Base-by-base conservation (phyloP, 495 filamentous ascomycete genomes). In the Schizothecium vesticola region DNA sequence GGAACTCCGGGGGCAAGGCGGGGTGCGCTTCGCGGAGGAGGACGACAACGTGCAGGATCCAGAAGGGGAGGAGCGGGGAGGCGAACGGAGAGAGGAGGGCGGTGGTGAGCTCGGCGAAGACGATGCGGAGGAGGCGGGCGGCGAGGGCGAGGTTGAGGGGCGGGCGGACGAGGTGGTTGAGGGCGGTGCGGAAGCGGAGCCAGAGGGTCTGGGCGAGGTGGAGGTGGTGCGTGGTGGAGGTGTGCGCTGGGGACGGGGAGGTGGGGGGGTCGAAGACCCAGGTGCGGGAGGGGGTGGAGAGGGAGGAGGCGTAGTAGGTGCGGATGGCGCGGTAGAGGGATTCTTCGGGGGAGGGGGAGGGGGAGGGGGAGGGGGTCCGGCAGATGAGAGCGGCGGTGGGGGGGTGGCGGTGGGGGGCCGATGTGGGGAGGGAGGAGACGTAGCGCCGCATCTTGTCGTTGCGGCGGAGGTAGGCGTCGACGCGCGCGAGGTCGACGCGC, bases 91-190 rank as follows among this genome's bases (percentile, higher is more conserved):
- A 31, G 12, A 62, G 58, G 58, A 69, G 22, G 26, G 58, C 61
- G 23, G 31, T 11, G 25, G 68, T 25, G 3, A 69, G 59, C 23
- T 69, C 63, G 68, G 63, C 62, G 43, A 69, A 69, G 58, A 22
- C 61, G 63, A 69, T 66, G 22, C 68, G 68, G 13, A 69, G 59
- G 31, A 69, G 28, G 13, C 61, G 65, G 19, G 66, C 66, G 57
- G 57, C 56, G 19, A 61, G 33, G 25, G 68, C 43, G 24, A 26
- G 56, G 68, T 60, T 29, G 0, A 26, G 12, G 2, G 58, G 33
- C 1, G 68, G 57, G 23, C 66, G 55, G 19, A 33, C 16, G 33
- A 69, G 64, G 2, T 66, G 57, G n/a, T 23, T 26, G n/a, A 69
- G 21, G 63, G 68, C 68, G 28, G 68, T 61, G 16, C 59, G 64